Conservation (phyloP, 371 early-diverging fungal genomes). For the Cokeromyces recurvatus region DNA sequence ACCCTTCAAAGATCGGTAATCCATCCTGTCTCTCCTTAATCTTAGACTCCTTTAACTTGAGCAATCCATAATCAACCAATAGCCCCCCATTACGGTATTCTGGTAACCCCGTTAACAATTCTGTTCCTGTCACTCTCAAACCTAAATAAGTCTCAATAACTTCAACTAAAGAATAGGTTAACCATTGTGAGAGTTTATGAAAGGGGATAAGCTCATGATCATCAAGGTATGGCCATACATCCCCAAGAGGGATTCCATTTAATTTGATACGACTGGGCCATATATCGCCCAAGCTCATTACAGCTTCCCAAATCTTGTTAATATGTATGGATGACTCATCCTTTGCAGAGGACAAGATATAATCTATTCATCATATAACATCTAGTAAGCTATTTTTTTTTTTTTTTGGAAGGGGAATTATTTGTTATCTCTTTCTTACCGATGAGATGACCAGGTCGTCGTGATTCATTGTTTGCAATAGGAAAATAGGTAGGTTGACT, state of each 20-base stretch:
- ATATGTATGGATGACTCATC: constrained; percentile 14
- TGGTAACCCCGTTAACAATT: constrained; percentile 82
- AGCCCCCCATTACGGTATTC: constrained; percentile 89
- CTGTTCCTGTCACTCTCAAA: constrained; percentile 54
- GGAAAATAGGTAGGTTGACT: constrained; percentile 62
- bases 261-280: constrained; percentile 64
- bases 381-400: too few relatives aligned
- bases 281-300: constrained; percentile 55
- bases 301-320: constrained; percentile 65
- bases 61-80: constrained; percentile 39
- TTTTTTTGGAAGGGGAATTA: too few relatives aligned
- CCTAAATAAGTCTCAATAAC: constrained; percentile 58
- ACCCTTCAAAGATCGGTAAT: constrained; percentile 69
- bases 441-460: constrained; percentile 81
- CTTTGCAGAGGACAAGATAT: constrained; percentile 22
- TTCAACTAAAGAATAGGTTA: constrained; percentile 89
- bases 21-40: constrained; percentile 2
- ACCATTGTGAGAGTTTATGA: constrained; percentile 95
- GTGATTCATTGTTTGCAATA: constrained; percentile 17
- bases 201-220: constrained; percentile 81
- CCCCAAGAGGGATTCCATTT: constrained; percentile 76
- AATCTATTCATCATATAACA: constrained; percentile 47
- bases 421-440: constrained; percentile 39
- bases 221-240: constrained; percentile 72
- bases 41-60: constrained; percentile 31